Conservation (phyloP, 148 eudicot species). For the Oxyria digyna region DNA sequence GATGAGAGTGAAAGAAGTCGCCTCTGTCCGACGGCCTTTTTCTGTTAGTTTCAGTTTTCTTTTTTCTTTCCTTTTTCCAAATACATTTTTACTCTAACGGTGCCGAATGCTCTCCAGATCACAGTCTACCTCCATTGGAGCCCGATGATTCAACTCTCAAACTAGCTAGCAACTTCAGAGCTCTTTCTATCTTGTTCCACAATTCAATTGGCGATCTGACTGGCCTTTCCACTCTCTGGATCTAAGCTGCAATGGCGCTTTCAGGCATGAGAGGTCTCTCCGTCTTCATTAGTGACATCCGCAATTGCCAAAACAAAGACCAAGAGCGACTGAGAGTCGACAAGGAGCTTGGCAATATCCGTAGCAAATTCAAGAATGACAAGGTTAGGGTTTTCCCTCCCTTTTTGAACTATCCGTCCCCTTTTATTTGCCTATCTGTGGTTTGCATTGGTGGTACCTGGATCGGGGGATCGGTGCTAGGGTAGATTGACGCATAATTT, state of each 20-base stretch:
- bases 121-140: slow-evolving; percentile 1
- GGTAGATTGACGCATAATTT: background rate
- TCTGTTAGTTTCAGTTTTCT: background rate
- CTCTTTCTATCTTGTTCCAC: background rate
- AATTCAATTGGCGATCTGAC: background rate
- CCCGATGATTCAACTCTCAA: background rate
- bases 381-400: slow-evolving; percentile 45
- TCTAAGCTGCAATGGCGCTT: slow-evolving; percentile 61
- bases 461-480: background rate
- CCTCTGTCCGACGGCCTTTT: background rate
- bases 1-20: slow-evolving; percentile 1
- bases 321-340: slow-evolving; percentile 85
- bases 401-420: background rate
- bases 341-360: slow-evolving; percentile 85
- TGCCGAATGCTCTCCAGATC: background rate
- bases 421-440: no score
- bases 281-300: slow-evolving; percentile 84
- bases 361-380: slow-evolving; percentile 83
- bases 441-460: background rate
- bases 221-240: slow-evolving; percentile 20
- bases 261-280: slow-evolving; percentile 95
- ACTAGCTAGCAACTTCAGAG: background rate
- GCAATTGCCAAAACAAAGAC: slow-evolving; percentile 92
- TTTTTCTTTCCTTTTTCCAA: no score
- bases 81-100: background rate